These are phyloP conservation scores for Coprinellus aureogranulatus DNA, from an alignment of 768 basidiomycete genomes.

Conservation along the genomic window DNA sequence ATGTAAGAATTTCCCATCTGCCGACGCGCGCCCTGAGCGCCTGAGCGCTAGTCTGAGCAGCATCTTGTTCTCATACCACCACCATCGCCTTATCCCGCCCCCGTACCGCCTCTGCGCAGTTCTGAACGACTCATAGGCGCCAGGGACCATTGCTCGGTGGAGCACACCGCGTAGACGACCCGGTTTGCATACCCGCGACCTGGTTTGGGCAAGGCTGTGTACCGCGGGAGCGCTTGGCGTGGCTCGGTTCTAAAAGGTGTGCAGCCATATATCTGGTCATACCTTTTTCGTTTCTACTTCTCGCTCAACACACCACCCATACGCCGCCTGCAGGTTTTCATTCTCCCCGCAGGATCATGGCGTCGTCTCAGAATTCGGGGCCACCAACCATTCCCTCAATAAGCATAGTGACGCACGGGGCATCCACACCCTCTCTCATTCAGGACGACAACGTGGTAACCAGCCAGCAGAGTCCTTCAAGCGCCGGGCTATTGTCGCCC, in stretches of 20 bases:
- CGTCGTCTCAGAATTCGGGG: conserved; percentile 11
- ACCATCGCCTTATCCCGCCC: neutral
- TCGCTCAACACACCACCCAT: neutral
- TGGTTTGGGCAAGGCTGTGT: neutral
- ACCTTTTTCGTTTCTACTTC: too few species aligned
- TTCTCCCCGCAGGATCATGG: conserved; percentile 13
- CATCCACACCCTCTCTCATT: conserved; percentile 14
- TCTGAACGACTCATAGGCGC: neutral
- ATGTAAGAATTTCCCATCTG: too few species aligned
- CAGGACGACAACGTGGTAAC: neutral
- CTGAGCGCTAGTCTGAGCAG: too few species aligned
- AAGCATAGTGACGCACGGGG: conserved; percentile 25
- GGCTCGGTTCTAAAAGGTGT: neutral
- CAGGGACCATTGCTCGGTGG: neutral
- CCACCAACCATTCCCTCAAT: conserved; percentile 27
- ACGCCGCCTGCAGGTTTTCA: neutral
- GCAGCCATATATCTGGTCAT: neutral
- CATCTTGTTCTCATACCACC: neutral
- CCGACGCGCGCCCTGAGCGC: too few species aligned
- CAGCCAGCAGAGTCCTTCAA: neutral
- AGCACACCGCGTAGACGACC: neutral
- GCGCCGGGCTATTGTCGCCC: conserved; percentile 16
- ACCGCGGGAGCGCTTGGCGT: neutral
- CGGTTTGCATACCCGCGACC: neutral
- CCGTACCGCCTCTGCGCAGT: neutral